These are phyloP conservation scores for Bertia moriformis DNA, from an alignment of 2,329 filamentous ascomycete species.

Conservation along the genomic window DNA sequence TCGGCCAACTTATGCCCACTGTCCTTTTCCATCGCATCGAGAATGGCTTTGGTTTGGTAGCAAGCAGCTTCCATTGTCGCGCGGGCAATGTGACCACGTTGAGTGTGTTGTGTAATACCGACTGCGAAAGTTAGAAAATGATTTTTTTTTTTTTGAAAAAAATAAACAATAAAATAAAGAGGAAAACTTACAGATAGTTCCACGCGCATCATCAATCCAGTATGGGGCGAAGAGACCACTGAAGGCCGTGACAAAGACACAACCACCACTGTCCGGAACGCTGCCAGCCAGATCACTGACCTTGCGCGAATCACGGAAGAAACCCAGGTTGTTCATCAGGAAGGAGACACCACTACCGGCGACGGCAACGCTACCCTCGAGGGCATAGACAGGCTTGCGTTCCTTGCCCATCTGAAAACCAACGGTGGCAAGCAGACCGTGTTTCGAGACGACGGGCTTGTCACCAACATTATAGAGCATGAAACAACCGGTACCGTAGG, in stretches of 20 bases:
- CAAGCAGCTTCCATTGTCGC: constrained; percentile 61
- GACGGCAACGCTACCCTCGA: constrained; percentile 66
- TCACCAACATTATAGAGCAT: constrained; percentile 69
- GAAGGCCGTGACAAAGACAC: constrained; percentile 59
- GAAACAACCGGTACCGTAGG: constrained; percentile 76
- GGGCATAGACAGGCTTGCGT: constrained; percentile 54
- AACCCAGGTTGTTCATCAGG: constrained; percentile 49
- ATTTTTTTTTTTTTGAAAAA: too few species aligned
- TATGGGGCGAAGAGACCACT: constrained; percentile 61
- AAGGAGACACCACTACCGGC: constrained; percentile 66
- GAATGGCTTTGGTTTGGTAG: constrained; percentile 61
- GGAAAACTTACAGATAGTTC: constrained; percentile 42
- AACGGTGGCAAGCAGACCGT: constrained; percentile 64
- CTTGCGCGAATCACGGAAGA: constrained; percentile 44
- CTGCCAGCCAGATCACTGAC: constrained; percentile 49
- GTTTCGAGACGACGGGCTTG: constrained; percentile 64
- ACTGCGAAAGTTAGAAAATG: constrained; percentile 17
- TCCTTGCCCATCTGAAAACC: constrained; percentile 59
- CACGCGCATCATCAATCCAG: constrained; percentile 63
- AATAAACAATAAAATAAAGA: neutral
- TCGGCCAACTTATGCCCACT: constrained; percentile 48
- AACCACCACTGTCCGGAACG: constrained; percentile 54
- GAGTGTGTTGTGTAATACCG: constrained; percentile 55
- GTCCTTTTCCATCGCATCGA: constrained; percentile 60
- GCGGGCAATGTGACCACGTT: constrained; percentile 56